Percentiles rank a stretch among this genome's conserved stretches.
Evolutionary conservation across 495 filamentous ascomycete genomes (phyloP).

Genomic region (Aspergillus saccharolyticus): DNA sequence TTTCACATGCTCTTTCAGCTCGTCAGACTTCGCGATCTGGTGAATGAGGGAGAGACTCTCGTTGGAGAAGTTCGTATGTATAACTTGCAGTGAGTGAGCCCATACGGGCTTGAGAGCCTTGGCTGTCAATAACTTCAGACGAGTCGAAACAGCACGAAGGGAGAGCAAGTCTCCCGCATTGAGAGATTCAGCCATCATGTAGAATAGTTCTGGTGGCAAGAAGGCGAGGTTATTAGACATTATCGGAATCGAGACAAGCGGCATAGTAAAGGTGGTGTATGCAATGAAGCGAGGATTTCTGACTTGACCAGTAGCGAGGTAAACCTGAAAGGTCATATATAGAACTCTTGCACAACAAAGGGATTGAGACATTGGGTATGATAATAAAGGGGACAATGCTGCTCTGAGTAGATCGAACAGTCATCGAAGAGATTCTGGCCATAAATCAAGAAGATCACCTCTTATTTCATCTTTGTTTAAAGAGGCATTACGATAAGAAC

Average conservation of each 20-base stretch:
- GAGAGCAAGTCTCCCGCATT: background rate
- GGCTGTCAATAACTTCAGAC: background rate
- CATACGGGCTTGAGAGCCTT: background rate
- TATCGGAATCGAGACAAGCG: background rate
- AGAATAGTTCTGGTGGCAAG: background rate
- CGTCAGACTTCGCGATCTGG: background rate
- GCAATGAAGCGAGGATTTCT: background rate
- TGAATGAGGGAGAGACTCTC: background rate
- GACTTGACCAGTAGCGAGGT: background rate
- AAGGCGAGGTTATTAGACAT: background rate
- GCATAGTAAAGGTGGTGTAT: background rate
- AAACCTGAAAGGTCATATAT: background rate
- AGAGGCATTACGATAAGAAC: background rate
- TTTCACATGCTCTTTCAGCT: background rate
- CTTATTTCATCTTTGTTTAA: background rate
- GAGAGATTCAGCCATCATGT: background rate
- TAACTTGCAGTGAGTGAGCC: background rate
- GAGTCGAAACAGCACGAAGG: background rate
- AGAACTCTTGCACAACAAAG: background rate
- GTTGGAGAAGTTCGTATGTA: background rate
- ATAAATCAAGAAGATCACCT: background rate
- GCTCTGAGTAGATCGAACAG: too few relatives aligned
- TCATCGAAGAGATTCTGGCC: too few relatives aligned
- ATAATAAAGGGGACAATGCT: background rate
- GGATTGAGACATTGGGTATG: background rate